Percentiles rank a stretch among this genome's conserved stretches.
Conservation (phyloP, 306 rosid genomes). For the Begonia loranthoides region DNA sequence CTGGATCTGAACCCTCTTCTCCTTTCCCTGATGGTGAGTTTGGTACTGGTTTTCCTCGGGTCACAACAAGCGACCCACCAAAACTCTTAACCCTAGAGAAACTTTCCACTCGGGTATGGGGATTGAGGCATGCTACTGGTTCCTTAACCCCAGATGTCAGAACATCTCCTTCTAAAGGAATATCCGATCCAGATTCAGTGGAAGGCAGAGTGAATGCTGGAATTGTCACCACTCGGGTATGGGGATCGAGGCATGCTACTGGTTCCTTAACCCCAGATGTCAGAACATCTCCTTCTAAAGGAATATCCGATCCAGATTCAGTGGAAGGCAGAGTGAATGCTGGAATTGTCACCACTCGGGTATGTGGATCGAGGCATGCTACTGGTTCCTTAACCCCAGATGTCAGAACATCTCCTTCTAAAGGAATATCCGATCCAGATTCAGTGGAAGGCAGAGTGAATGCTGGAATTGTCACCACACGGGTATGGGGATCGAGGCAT, state of each 20-base stretch:
- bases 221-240: too few relatives aligned
- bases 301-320: not conserved
- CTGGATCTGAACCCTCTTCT: conserved; percentile 71
- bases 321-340: not conserved
- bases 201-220: not conserved
- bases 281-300: too few relatives aligned
- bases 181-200: not conserved
- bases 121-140: conserved; percentile 24
- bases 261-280: too few relatives aligned
- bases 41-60: conserved; percentile 21
- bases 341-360: not conserved
- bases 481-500: too few relatives aligned
- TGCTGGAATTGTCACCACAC: not conserved
- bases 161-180: conserved; percentile 18
- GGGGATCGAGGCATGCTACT: conserved; percentile 28
- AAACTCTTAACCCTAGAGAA: conserved; percentile 53
- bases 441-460: not conserved
- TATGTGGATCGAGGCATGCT: too few relatives aligned
- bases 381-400: too few relatives aligned
- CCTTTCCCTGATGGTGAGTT: conserved; percentile 67
- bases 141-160: too few relatives aligned
- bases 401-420: not conserved
- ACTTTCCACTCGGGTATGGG: conserved; percentile 35
- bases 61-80: conserved; percentile 45
- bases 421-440: not conserved